Conservation (phyloP, 2,329 filamentous ascomycete species). For the Aspergillus sp. region DNA sequence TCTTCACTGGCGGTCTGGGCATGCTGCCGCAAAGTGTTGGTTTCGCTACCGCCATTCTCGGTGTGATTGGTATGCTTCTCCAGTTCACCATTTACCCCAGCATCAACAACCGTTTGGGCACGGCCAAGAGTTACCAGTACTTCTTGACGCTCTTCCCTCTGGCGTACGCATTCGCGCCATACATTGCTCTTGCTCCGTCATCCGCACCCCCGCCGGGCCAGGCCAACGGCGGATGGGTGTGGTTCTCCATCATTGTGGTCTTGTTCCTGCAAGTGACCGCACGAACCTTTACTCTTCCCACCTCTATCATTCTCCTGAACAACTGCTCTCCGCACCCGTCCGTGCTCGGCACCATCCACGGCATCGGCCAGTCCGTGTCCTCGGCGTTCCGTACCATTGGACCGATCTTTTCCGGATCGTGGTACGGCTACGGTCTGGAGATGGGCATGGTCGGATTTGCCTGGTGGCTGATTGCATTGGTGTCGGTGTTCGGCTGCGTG, state of each 20-base stretch:
- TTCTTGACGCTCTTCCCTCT: conserved; percentile 71
- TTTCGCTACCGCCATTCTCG: conserved; percentile 72
- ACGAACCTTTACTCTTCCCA: conserved; percentile 67
- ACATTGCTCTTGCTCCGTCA: conserved; percentile 68
- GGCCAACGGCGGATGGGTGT: conserved; percentile 53
- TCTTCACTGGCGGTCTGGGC: conserved; percentile 71
- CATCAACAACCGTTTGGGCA: conserved; percentile 67
- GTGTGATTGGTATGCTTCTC: conserved; percentile 70
- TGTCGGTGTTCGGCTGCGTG: conserved; percentile 59
- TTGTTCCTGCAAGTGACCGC: conserved; percentile 70
- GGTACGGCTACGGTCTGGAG: conserved; percentile 58
- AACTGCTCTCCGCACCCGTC: conserved; percentile 61
- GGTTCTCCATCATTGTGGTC: conserved; percentile 66
- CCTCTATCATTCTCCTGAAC: conserved; percentile 61
- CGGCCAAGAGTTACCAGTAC: conserved; percentile 66
- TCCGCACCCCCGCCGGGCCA: conserved; percentile 44
- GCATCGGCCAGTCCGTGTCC: conserved; percentile 58
- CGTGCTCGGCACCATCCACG: conserved; percentile 62
- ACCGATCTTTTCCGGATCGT: conserved; percentile 57
- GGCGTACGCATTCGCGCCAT: conserved; percentile 71
- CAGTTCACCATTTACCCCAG: conserved; percentile 71
- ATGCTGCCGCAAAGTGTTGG: conserved; percentile 71
- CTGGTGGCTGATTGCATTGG: conserved; percentile 58
- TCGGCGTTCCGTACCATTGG: conserved; percentile 59
- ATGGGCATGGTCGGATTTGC: conserved; percentile 57